Conservation (phyloP, 805 yeast species). For the Lipomyces kockii region DNA sequence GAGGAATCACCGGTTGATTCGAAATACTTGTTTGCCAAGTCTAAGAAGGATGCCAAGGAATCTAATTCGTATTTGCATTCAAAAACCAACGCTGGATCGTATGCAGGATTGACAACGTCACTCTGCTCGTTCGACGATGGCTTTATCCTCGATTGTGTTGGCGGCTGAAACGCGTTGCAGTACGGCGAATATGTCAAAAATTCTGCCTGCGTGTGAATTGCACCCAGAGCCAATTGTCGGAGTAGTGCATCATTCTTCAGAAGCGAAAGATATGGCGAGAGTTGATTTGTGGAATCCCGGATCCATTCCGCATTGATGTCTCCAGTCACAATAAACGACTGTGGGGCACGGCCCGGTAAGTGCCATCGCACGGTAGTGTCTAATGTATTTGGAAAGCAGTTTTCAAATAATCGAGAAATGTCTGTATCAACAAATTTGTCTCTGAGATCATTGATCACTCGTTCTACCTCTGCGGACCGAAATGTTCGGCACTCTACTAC, state of each 20-base stretch:
- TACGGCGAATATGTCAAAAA: constrained; percentile 70
- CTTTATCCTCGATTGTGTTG: constrained; percentile 52
- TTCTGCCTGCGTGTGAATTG: constrained; percentile 76
- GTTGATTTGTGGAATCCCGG: constrained; percentile 82
- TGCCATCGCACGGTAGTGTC: constrained; percentile 88
- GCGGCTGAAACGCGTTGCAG: constrained; percentile 93
- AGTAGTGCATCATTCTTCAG: constrained; percentile 57
- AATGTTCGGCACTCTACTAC: constrained; percentile 73
- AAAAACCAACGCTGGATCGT: constrained; percentile 73
- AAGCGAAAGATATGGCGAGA: constrained; percentile 73
- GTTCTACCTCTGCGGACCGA: constrained; percentile 63
- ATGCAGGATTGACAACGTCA: constrained; percentile 71
- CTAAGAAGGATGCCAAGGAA: constrained; percentile 79
- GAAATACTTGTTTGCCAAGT: constrained; percentile 72
- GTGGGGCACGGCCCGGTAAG: constrained; percentile 49
- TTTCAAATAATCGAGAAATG: constrained; percentile 74
- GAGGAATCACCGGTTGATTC: constrained; percentile 57
- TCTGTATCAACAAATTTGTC: constrained; percentile 61
- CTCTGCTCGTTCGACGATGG: constrained; percentile 40
- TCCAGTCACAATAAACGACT: constrained; percentile 84
- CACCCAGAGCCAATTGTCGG: constrained; percentile 66
- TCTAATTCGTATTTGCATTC: constrained; percentile 92
- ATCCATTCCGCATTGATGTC: constrained; percentile 95
- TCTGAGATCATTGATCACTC: constrained; percentile 58
- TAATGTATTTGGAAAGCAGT: constrained; percentile 82